These are phyloP conservation scores for Kalmanozyma brasiliensis DNA, from an alignment of 1,284 basidiomycete genomes.

Conservation along the genomic window DNA sequence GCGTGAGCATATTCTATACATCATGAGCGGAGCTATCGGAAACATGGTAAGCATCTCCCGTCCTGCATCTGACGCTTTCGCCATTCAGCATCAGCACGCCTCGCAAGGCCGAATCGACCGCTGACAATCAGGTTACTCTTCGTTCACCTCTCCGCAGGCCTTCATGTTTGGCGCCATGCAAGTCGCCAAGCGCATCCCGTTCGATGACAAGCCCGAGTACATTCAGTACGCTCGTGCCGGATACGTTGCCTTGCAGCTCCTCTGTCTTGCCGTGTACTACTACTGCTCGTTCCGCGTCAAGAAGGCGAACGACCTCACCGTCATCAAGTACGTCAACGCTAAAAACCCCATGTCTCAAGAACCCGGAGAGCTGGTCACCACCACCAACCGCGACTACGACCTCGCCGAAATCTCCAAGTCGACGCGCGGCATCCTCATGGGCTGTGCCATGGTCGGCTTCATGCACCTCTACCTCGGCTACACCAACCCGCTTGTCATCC, in stretches of 20 bases:
- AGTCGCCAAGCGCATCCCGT: slow-evolving; percentile 88
- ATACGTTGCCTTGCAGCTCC: slow-evolving; percentile 80
- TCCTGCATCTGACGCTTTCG: not conserved
- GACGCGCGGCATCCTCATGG: slow-evolving; percentile 72
- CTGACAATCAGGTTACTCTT: too few species aligned
- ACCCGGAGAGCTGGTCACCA: slow-evolving; percentile 84
- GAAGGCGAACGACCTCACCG: slow-evolving; percentile 92
- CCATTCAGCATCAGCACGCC: too few species aligned
- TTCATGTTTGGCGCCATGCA: slow-evolving; percentile 67
- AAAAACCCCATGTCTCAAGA: slow-evolving; percentile 72
- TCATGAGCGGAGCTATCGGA: slow-evolving; percentile 51
- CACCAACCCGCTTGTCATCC: slow-evolving; percentile 68
- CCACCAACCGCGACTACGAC: slow-evolving; percentile 93
- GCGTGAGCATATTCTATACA: slow-evolving; percentile 9
- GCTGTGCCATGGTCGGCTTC: slow-evolving; percentile 66
- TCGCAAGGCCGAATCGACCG: not conserved
- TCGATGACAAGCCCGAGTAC: slow-evolving; percentile 82
- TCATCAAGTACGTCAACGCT: slow-evolving; percentile 83
- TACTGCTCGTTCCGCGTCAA: slow-evolving; percentile 77
- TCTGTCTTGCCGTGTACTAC: slow-evolving; percentile 81
- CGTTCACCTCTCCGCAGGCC: slow-evolving; percentile 16
- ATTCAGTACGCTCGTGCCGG: slow-evolving; percentile 84
- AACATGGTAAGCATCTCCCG: slow-evolving; percentile 44
- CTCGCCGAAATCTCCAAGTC: slow-evolving; percentile 85
- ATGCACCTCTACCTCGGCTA: slow-evolving; percentile 68